Conservation (phyloP, 1,284 basidiomycete genomes). For the Pseudozyma tsukubaensis region DNA sequence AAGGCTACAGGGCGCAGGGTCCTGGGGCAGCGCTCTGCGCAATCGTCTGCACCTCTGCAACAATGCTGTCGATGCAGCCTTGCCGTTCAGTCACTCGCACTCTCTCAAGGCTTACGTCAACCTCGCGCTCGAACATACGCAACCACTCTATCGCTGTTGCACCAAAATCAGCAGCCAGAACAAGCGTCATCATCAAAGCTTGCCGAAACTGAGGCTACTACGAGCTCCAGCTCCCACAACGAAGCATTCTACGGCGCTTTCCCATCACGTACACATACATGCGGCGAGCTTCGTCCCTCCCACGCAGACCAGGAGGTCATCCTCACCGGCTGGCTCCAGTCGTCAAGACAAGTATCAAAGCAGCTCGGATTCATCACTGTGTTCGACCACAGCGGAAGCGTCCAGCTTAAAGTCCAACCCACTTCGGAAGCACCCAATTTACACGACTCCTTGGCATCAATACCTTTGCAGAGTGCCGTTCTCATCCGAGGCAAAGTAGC, state of each 20-base stretch:
- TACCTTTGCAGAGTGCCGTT: conserved; percentile 55
- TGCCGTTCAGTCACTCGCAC: not conserved
- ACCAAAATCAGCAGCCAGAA: not conserved
- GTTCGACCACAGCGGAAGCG: conserved; percentile 79
- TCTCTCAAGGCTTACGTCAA: not conserved
- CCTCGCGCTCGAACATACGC: conserved; percentile 3
- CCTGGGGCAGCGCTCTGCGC: not conserved
- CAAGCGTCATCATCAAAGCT: conserved; percentile 2
- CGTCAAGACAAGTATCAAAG: conserved; percentile 77
- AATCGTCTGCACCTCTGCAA: not conserved
- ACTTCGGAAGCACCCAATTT: conserved; percentile 21
- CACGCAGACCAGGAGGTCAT: conserved; percentile 76
- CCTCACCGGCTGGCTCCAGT: conserved; percentile 81
- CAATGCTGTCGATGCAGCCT: not conserved
- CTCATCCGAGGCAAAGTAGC: conserved; percentile 43
- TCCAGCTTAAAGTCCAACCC: conserved; percentile 74
- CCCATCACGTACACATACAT: conserved; percentile 76
- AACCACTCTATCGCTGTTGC: not conserved
- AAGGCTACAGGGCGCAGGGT: conserved; percentile 1
- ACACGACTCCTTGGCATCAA: conserved; percentile 74
- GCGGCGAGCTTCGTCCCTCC: conserved; percentile 74
- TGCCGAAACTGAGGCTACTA: not conserved
- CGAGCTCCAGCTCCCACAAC: not conserved
- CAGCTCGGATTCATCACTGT: conserved; percentile 81
- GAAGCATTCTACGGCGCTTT: conserved; percentile 72